A percentile compares a stretch with the other conserved stretches of the same genome.
Evolutionary conservation across 345 rosid species (phyloP).

Genomic region (Moricandia arvensis): DNA sequence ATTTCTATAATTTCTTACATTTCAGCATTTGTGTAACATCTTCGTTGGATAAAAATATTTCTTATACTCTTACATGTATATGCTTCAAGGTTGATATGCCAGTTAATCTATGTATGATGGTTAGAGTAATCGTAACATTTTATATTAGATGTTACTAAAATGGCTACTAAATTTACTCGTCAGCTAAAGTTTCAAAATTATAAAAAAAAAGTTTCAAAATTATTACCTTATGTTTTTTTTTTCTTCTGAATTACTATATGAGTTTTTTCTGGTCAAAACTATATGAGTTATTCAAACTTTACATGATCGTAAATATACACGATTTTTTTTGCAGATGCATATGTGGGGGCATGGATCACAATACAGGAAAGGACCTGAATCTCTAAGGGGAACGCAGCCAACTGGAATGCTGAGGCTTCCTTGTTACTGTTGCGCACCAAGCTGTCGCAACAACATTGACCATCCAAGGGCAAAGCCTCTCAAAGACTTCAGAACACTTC

Average conservation of each 20-base stretch:
- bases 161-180: not conserved
- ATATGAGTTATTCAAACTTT: conserved; percentile 3
- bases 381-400: conserved; percentile 72
- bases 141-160: not conserved
- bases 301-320: not conserved
- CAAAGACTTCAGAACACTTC: conserved; percentile 82
- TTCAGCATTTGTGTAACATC: not conserved
- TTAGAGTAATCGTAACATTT: conserved; percentile 14
- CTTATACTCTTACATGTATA: not conserved
- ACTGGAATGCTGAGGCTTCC: conserved; percentile 76
- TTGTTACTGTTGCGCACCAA: conserved; percentile 65
- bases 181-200: not conserved
- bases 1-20: not conserved
- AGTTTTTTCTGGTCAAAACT: not conserved
- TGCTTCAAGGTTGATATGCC: conserved; percentile 5
- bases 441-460: conserved; percentile 73
- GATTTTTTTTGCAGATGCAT: conserved; percentile 56
- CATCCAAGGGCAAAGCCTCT: conserved; percentile 78
- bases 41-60: not conserved
- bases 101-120: not conserved
- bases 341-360: conserved; percentile 97
- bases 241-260: not conserved
- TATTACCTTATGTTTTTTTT: conserved; percentile 2
- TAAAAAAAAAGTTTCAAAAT: not conserved
- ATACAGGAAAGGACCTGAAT: conserved; percentile 82